phyloP scores from a whole-genome alignment of 106 monocot genomes.

The Phalaenopsis equestris region DNA sequence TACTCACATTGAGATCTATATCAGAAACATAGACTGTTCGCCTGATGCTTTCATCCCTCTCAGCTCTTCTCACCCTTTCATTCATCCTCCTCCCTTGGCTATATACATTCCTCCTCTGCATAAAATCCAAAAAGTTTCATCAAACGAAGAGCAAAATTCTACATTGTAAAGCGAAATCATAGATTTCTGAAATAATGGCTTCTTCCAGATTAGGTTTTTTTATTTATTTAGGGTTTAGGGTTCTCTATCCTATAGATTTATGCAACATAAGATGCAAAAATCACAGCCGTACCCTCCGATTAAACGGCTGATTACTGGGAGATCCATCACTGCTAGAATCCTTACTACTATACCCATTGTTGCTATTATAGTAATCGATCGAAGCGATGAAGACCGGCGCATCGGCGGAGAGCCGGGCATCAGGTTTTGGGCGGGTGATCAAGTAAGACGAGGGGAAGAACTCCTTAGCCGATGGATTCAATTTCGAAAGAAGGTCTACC shows the following conservation, averaged over 20 bases:
- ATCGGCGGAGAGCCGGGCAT: constrained; percentile 39
- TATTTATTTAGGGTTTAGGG: not conserved
- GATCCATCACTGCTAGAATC: constrained; percentile 38
- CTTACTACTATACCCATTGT: constrained; percentile 7
- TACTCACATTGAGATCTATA: constrained; percentile 76
- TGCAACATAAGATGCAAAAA: constrained; percentile 1
- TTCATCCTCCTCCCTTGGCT: constrained; percentile 45
- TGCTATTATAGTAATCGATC: constrained; percentile 3
- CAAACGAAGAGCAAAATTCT: not conserved
- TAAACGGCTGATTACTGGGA: constrained; percentile 5
- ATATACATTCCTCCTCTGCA: constrained; percentile 43
- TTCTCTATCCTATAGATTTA: not conserved
- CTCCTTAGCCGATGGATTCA: constrained; percentile 95
- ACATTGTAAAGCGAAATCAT: not conserved
- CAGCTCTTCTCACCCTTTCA: constrained; percentile 38
- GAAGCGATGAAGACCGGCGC: constrained; percentile 40
- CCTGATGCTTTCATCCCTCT: constrained; percentile 65
- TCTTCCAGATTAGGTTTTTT: not conserved
- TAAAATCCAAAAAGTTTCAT: not conserved
- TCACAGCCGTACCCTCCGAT: constrained; percentile 13
- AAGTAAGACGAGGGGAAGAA: constrained; percentile 63
- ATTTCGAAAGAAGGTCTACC: constrained; percentile 68
- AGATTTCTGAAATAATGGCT: not conserved
- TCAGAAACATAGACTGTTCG: constrained; percentile 90
- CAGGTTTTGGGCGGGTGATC: constrained; percentile 13